Percentiles rank a stretch among this genome's conserved stretches.
Conservation (phyloP, 352 stramenopile genomes). For the Peronospora destructor region DNA sequence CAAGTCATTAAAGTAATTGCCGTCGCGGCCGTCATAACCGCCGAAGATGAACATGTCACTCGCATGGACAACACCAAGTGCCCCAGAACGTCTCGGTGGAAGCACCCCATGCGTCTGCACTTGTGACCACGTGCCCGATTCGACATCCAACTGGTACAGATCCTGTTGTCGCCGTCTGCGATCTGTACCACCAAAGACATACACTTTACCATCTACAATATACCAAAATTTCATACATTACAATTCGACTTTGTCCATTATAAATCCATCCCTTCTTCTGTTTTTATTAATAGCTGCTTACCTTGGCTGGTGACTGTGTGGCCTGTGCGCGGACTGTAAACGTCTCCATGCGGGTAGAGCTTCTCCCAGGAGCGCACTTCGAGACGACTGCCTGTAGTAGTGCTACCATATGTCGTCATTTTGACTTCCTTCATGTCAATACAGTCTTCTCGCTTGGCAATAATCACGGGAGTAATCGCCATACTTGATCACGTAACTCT, state of each 20-base stretch:
- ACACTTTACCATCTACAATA: conserved; percentile 52
- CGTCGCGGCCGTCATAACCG: conserved; percentile 84
- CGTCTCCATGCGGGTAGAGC: conserved; percentile 62
- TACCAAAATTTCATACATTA: not conserved
- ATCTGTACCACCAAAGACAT: conserved; percentile 85
- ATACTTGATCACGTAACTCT: conserved; percentile 5
- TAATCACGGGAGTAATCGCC: conserved; percentile 19
- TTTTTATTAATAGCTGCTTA: conserved; percentile 9
- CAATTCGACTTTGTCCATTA: not conserved
- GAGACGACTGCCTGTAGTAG: conserved; percentile 25
- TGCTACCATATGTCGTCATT: not conserved
- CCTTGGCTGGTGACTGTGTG: conserved; percentile 79
- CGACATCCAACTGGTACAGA: conserved; percentile 74
- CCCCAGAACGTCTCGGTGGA: conserved; percentile 65
- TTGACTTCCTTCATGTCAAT: conserved; percentile 3
- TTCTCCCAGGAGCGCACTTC: conserved; percentile 76
- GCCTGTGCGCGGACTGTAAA: conserved; percentile 78
- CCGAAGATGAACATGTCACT: conserved; percentile 87
- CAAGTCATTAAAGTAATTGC: conserved; percentile 87
- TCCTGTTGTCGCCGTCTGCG: conserved; percentile 73
- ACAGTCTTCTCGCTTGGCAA: conserved; percentile 10
- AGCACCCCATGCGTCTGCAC: conserved; percentile 57
- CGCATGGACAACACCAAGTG: conserved; percentile 70
- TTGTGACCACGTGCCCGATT: conserved; percentile 62
- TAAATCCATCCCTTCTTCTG: not conserved